Evolutionary conservation across 805 yeast species (phyloP), one percentile per base, ranked within the genome.

Genomic region (Candida sanyiensis): DNA sequence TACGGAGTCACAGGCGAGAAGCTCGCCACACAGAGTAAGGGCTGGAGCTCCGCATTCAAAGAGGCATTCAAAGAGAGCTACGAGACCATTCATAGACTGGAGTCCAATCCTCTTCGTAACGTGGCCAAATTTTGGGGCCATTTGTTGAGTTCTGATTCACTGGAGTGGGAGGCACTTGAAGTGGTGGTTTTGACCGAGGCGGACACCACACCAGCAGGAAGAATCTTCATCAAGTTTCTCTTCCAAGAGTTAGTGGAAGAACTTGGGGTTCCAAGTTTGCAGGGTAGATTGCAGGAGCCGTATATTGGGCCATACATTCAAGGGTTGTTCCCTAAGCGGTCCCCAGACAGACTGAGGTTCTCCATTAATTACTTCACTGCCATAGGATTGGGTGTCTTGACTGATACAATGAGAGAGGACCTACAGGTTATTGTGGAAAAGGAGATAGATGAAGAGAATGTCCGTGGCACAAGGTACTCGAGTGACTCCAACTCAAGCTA

Each of bases 291-390:
- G 6, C 49, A 59, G 3, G 84, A 82, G 42, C 72, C 69, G 0
- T 72, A 72, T 40, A 63, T 76, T 13, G 66, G 66, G 35, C 71
- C 73, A 0, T 69, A 49, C 33, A 42, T 82, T 23, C 48, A 43
- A 2, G 86, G 86, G 0, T 47, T 89, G 27, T 84, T 89, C 51
- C 96, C 96, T 0, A 53, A 21, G 10, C 61, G 59, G 2, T 69
- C 68, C 39, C 66, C 69, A 6, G 80, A 76, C 8, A 63, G 73
- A 47, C 62, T 81, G 11, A 67, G 90, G 43, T 90, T 89, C 56
- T 72, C 94, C 2, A 87, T 88, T 55, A 90, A 90, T 55, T 90
- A 72, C 57, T 90, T 90, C 59, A 90, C 97, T 0, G 96, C 97
- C 1, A 87, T 90, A 45, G 94, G 94, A 0, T 58, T 90, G 35